Conservation (phyloP, 345 rosid genomes). For the Corymbia maculata region DNA sequence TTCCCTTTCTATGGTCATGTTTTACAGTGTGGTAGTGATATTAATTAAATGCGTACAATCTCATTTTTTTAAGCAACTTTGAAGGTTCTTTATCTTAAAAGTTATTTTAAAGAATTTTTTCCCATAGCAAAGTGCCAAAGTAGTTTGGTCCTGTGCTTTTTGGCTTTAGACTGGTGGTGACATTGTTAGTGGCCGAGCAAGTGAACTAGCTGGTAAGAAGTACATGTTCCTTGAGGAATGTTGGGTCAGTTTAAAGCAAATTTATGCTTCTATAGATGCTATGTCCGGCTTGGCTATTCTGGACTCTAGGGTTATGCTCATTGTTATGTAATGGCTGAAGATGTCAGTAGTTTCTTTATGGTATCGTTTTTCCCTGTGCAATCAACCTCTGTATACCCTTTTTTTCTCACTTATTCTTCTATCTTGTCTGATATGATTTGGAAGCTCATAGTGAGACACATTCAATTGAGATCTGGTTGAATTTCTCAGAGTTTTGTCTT, state of each 20-base stretch:
- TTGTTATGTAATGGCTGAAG: background rate
- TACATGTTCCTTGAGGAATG: background rate
- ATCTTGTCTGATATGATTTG: background rate
- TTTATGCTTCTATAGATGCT: background rate
- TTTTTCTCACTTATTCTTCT: background rate
- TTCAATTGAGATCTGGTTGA: background rate
- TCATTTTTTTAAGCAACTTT: background rate
- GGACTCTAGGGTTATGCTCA: background rate
- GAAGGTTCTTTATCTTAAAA: background rate
- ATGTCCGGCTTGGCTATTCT: background rate
- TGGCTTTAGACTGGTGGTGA: background rate
- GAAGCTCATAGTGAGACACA: background rate
- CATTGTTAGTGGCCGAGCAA: background rate
- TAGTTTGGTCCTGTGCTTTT: background rate
- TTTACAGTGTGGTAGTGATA: background rate
- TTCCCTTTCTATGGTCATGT: background rate
- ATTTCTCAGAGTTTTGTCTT: background rate
- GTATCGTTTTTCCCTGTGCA: background rate
- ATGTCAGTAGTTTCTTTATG: background rate
- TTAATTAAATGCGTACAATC: background rate
- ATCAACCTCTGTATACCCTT: background rate
- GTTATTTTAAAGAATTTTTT: background rate
- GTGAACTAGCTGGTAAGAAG: background rate
- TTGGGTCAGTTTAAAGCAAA: background rate
- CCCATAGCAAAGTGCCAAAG: background rate